phyloP scores from a whole-genome alignment of 2,329 filamentous ascomycete genomes.

The Diaporthe sp. region DNA sequence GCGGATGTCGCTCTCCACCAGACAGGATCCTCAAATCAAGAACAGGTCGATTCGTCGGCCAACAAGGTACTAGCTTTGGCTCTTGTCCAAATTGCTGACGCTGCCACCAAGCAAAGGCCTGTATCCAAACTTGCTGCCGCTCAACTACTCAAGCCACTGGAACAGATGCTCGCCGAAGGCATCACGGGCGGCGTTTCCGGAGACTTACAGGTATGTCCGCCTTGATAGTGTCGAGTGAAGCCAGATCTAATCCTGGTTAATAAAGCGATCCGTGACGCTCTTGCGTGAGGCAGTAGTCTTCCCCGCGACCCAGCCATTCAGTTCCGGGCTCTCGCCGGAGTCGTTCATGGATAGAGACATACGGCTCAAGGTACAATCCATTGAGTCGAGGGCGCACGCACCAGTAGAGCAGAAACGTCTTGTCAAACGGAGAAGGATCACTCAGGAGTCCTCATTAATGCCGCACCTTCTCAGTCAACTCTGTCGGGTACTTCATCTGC shows the following conservation, averaged over 20 bases:
- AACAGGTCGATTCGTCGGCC: slow-evolving; percentile 39
- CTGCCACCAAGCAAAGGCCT: slow-evolving; percentile 45
- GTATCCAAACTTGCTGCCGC: slow-evolving; percentile 46
- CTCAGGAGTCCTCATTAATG: slow-evolving; percentile 3
- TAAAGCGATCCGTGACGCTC: slow-evolving; percentile 35
- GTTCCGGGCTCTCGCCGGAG: slow-evolving; percentile 14
- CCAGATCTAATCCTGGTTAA: background rate
- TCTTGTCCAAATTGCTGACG: slow-evolving; percentile 46
- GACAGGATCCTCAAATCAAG: slow-evolving; percentile 41
- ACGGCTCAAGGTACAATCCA: slow-evolving; percentile 16
- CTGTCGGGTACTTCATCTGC: slow-evolving; percentile 18
- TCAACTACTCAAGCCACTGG: slow-evolving; percentile 43
- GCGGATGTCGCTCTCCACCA: slow-evolving; percentile 43
- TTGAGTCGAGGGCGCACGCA: slow-evolving; percentile 20
- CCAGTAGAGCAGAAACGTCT: slow-evolving; percentile 8
- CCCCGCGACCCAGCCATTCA: slow-evolving; percentile 21
- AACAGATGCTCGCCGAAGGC: slow-evolving; percentile 4
- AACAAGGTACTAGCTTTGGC: slow-evolving; percentile 44
- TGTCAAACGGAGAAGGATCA: slow-evolving; percentile 34
- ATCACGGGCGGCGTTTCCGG: background rate
- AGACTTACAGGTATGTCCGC: slow-evolving; percentile 33
- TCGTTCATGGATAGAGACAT: slow-evolving; percentile 35
- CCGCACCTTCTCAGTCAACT: slow-evolving; percentile 27
- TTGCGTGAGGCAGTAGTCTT: slow-evolving; percentile 25
- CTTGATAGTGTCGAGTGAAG: slow-evolving; percentile 26